Percentiles rank a stretch among this genome's conserved stretches.
phyloP scores from a whole-genome alignment of 441 rosid species.

The Daphne laureola region DNA sequence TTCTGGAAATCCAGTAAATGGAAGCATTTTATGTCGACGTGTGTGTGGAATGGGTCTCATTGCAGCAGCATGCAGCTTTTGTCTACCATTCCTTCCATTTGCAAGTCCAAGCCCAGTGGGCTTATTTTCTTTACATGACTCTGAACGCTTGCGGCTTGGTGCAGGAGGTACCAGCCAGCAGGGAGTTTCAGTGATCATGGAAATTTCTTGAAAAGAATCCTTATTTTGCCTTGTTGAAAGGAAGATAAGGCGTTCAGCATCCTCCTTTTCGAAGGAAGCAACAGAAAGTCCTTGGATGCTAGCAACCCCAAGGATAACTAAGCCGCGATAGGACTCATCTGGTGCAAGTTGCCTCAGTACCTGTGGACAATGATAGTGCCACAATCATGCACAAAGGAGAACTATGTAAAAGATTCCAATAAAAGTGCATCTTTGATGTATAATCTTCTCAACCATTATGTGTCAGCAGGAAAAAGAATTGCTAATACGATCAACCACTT shows the following conservation, averaged over 20 bases:
- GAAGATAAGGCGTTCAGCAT: conserved; percentile 88
- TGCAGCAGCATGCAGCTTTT: conserved; percentile 51
- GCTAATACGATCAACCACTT: too few species aligned
- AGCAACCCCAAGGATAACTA: conserved; percentile 85
- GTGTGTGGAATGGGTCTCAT: conserved; percentile 91
- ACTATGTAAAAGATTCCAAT: neutral
- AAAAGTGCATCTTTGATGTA: too few species aligned
- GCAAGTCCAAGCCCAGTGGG: conserved; percentile 29
- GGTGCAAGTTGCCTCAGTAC: conserved; percentile 90
- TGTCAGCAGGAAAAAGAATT: too few species aligned
- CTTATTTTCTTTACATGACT: conserved; percentile 46
- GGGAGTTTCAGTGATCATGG: conserved; percentile 39
- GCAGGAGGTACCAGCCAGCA: conserved; percentile 78
- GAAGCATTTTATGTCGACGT: conserved; percentile 65
- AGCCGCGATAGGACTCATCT: conserved; percentile 76
- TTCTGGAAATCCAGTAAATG: conserved; percentile 72
- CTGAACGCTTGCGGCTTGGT: conserved; percentile 64
- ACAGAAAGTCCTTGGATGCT: conserved; percentile 93
- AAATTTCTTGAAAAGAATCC: conserved; percentile 23
- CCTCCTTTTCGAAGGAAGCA: conserved; percentile 94
- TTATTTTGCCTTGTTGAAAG: conserved; percentile 42
- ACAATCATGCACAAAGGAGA: neutral
- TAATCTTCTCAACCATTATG: too few species aligned
- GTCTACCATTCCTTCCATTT: conserved; percentile 41
- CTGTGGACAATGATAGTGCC: conserved; percentile 31